Percentiles rank a stretch among this genome's conserved stretches.
These are phyloP conservation scores for Rhododendron kiyosumense DNA, from an alignment of 148 eudicot genomes.

Conservation along the genomic window DNA sequence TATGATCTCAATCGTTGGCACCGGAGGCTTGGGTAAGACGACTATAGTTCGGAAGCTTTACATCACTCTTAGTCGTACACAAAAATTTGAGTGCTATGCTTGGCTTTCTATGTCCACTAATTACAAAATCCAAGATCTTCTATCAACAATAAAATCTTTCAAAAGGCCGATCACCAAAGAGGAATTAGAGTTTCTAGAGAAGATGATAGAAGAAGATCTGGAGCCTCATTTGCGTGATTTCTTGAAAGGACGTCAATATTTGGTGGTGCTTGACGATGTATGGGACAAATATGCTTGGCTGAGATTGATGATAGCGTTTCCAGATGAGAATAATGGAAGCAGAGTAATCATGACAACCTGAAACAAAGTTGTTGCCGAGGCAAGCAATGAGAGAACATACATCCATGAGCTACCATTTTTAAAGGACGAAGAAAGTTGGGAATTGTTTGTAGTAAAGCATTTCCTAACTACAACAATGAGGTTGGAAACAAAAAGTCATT, in stretches of 20 bases:
- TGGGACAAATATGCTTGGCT: not conserved
- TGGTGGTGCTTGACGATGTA: slow-evolving; percentile 13
- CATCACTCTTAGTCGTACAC: not conserved
- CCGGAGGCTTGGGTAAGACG: not conserved
- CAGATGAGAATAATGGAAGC: not conserved
- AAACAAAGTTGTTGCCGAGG: not conserved
- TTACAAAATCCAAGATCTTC: not conserved
- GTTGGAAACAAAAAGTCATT: not conserved
- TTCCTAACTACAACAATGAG: not conserved
- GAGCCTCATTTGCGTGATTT: not conserved
- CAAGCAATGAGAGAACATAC: not conserved
- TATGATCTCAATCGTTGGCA: not conserved
- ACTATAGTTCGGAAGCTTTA: not conserved
- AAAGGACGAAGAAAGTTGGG: not conserved
- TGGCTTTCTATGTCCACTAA: not conserved
- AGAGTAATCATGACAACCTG: slow-evolving; percentile 2
- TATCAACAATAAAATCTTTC: not conserved
- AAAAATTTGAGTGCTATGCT: not conserved
- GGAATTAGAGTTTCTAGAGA: not conserved
- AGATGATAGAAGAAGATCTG: not conserved
- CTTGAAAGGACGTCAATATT: not conserved
- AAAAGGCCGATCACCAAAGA: not conserved
- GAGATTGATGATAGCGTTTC: slow-evolving; percentile 3
- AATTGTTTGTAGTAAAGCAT: not conserved
- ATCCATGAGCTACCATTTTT: not conserved